Percentiles rank a stretch among this genome's conserved stretches.
Conservation (phyloP, 1,284 basidiomycete genomes). For the Laetiporus sulphureus region DNA sequence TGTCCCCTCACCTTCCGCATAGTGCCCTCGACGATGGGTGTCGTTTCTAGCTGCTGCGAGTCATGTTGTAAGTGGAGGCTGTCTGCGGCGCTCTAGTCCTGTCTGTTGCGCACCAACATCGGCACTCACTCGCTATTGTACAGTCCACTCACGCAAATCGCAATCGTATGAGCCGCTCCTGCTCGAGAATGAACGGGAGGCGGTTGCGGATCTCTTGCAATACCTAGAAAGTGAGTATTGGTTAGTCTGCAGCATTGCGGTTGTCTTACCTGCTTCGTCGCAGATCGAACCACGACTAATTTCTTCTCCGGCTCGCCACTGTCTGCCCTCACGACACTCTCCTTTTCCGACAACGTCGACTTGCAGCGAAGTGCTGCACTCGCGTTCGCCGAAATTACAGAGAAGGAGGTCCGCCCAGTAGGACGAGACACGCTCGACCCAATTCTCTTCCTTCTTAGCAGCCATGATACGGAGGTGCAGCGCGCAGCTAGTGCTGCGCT, state of each 20-base stretch:
- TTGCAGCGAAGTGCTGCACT: constrained; percentile 96
- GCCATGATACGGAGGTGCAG: constrained; percentile 98
- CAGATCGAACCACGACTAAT: constrained; percentile 94
- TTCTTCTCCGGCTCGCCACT: constrained; percentile 94
- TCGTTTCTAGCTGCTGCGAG: constrained; percentile 68
- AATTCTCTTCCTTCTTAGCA: constrained; percentile 94
- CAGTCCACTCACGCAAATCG: constrained; percentile 72
- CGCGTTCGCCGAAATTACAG: constrained; percentile 99
- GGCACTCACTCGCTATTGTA: constrained; percentile 10
- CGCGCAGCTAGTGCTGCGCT: constrained; percentile 97
- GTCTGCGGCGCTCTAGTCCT: constrained; percentile 3
- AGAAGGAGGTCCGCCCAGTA: constrained; percentile 98
- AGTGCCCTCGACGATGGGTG: constrained; percentile 35
- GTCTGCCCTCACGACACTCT: constrained; percentile 91
- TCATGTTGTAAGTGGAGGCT: constrained; percentile 55
- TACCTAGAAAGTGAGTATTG: constrained; percentile 87
- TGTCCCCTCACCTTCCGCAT: constrained; percentile 17
- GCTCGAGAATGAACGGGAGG: constrained; percentile 97
- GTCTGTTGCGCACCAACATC: constrained; percentile 10
- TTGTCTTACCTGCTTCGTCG: constrained; percentile 10
- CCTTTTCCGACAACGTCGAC: constrained; percentile 99
- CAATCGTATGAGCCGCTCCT: constrained; percentile 91
- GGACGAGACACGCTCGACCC: constrained; percentile 97
- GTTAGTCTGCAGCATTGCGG: background rate
- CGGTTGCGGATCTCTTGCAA: constrained; percentile 95